phyloP scores from a whole-genome alignment of 257 asterid genomes.

The Anisodus acutangulus region DNA sequence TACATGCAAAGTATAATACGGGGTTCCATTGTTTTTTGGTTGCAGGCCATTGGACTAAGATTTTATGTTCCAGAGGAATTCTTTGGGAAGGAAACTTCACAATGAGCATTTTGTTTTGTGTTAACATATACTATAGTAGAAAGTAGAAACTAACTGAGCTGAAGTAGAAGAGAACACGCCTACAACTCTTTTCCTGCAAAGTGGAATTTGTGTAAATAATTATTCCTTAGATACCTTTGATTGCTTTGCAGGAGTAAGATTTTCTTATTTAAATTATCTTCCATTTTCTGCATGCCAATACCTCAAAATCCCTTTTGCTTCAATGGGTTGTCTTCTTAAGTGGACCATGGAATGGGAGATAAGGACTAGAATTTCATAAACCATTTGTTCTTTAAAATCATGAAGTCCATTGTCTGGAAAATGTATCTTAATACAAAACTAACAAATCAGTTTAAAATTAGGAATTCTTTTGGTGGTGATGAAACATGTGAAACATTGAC shows the following conservation, averaged over 20 bases:
- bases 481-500: too few relatives aligned
- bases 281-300: neutral
- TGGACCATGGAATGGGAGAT: neutral
- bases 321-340: too few relatives aligned
- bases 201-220: neutral
- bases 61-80: slow-evolving; percentile 78
- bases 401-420: neutral
- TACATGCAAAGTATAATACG: neutral
- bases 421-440: neutral
- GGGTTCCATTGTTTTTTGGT: slow-evolving; percentile 24
- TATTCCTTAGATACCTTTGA: neutral
- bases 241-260: neutral
- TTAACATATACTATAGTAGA: neutral
- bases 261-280: slow-evolving; percentile 19
- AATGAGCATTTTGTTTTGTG: neutral
- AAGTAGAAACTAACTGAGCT: neutral
- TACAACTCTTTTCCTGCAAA: neutral
- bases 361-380: neutral
- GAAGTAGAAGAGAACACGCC: neutral
- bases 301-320: neutral
- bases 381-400: too few relatives aligned
- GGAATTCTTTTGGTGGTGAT: neutral
- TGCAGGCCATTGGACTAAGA: slow-evolving; percentile 79
- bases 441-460: neutral
- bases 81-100: slow-evolving; percentile 44